Evolutionary conservation across 805 yeast species (phyloP).

Genomic region (Maudiozyma turicensis): DNA sequence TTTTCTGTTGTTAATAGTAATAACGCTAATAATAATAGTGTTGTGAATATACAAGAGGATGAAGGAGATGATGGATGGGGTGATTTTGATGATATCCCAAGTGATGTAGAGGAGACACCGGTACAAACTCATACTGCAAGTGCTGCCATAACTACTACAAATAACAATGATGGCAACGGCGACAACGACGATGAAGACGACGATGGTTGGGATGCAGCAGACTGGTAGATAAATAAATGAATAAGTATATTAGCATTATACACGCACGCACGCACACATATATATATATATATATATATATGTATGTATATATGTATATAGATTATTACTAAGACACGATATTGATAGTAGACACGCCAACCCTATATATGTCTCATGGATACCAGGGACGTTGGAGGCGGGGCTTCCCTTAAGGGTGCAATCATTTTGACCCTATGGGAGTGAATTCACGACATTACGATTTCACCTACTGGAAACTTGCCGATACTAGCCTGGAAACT

Average conservation of each 20-base stretch:
- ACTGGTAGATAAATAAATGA: neutral
- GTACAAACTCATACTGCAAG: neutral
- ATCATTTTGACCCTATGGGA: too few species aligned
- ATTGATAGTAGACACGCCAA: neutral
- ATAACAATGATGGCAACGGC: neutral
- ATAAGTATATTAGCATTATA: neutral
- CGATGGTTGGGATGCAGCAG: neutral
- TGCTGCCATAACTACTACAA: neutral
- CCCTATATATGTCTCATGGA: neutral
- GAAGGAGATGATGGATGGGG: conserved; percentile 2
- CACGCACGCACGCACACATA: neutral
- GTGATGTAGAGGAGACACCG: neutral
- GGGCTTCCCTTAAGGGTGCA: neutral
- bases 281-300: neutral
- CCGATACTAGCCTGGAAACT: too few species aligned
- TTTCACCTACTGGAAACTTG: too few species aligned
- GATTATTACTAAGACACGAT: neutral
- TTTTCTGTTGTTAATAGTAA: neutral
- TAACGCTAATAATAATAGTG: neutral
- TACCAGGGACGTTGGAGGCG: neutral
- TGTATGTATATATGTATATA: neutral
- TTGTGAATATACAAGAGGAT: neutral
- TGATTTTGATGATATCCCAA: neutral
- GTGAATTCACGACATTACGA: too few species aligned
- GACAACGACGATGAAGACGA: neutral